phyloP scores from a whole-genome alignment of 805 yeast species.

The Saturnispora halmiae region DNA sequence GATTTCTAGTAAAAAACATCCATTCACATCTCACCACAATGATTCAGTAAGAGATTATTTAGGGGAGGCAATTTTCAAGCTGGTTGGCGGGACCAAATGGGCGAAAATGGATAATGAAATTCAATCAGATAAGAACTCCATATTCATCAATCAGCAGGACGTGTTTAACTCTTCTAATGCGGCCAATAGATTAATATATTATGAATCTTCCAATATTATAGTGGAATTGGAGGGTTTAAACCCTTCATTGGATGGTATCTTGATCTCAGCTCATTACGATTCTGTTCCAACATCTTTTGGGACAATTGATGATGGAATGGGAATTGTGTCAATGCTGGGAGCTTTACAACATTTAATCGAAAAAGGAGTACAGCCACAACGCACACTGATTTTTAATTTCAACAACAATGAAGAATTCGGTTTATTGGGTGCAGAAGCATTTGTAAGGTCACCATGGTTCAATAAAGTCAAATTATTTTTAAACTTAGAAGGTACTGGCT shows the following conservation, averaged over 20 bases:
- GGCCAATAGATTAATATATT: slow-evolving; percentile 50
- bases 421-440: slow-evolving; percentile 68
- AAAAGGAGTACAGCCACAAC: slow-evolving; percentile 40
- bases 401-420: slow-evolving; percentile 90
- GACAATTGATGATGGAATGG: slow-evolving; percentile 88
- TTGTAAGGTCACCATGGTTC: slow-evolving; percentile 66
- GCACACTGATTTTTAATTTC: slow-evolving; percentile 75
- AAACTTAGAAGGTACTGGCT: slow-evolving; percentile 88
- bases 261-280: slow-evolving; percentile 82
- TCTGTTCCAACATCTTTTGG: slow-evolving; percentile 83
- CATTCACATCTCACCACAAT: slow-evolving; percentile 70
- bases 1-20: slow-evolving; percentile 61
- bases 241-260: slow-evolving; percentile 50
- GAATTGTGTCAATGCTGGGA: slow-evolving; percentile 73
- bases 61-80: slow-evolving; percentile 15
- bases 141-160: slow-evolving; percentile 40
- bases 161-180: slow-evolving; percentile 37
- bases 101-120: slow-evolving; percentile 2
- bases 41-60: slow-evolving; percentile 69
- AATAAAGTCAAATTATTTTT: slow-evolving; percentile 52
- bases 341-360: slow-evolving; percentile 42
- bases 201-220: slow-evolving; percentile 72
- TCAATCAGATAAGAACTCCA: slow-evolving; percentile 12
- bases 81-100: slow-evolving; percentile 1
- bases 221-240: slow-evolving; percentile 65